A percentile compares a stretch with the other conserved stretches of the same genome.
These are phyloP conservation scores for Acrocalymma vagum DNA, from an alignment of 2,329 filamentous ascomycete genomes.

Conservation along the genomic window DNA sequence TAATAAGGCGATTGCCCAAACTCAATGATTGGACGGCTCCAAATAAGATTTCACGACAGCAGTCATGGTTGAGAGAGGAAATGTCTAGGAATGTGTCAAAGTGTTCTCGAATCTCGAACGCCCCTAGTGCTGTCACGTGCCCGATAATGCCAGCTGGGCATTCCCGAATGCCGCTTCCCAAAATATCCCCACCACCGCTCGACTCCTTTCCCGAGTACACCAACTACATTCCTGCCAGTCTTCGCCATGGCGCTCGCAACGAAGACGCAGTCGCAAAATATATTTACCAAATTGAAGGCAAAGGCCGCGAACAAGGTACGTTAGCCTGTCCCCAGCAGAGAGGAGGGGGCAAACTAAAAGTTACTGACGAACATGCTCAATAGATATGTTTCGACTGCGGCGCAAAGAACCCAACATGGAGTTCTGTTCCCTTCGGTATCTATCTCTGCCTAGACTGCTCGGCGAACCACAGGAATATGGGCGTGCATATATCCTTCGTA, in stretches of 20 bases:
- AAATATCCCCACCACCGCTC: constrained; percentile 39
- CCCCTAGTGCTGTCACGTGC: constrained; percentile 22
- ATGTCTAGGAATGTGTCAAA: too few species aligned
- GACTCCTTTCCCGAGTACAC: constrained; percentile 32
- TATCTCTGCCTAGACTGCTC: constrained; percentile 99
- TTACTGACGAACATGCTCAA: constrained; percentile 30
- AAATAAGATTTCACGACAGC: too few species aligned
- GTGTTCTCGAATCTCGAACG: too few species aligned
- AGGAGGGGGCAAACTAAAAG: constrained; percentile 28
- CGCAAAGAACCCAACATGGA: constrained; percentile 98
- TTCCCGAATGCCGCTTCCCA: constrained; percentile 30
- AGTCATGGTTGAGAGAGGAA: too few species aligned
- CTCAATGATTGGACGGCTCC: too few species aligned
- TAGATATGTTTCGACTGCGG: constrained; percentile 98
- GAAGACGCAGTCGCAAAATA: constrained; percentile 94
- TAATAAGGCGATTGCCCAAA: too few species aligned
- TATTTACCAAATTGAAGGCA: constrained; percentile 96
- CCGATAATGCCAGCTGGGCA: constrained; percentile 28
- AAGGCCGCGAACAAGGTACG: constrained; percentile 94
- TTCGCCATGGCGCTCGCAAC: constrained; percentile 71
- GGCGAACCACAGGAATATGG: constrained; percentile 94
- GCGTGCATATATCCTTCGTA: constrained; percentile 99
- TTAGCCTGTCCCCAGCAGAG: constrained; percentile 6
- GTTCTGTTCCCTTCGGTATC: constrained; percentile 94
- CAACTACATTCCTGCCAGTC: constrained; percentile 25